Evolutionary conservation across 1,284 basidiomycete species (phyloP).

Genomic region (Pholiota adiposa): DNA sequence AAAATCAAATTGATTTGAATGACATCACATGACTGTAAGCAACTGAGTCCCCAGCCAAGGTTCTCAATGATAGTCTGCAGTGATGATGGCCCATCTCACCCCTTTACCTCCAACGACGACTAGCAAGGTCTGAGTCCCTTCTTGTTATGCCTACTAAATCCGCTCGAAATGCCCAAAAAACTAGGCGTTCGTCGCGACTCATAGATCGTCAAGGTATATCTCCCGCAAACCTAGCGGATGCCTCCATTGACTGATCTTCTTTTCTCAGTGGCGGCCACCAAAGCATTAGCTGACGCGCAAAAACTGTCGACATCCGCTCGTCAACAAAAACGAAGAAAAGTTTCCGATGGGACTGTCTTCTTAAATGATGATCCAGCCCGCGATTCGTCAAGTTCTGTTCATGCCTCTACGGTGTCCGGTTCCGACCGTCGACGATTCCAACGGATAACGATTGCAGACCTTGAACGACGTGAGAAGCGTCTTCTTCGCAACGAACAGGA

Average conservation of each 20-base stretch:
- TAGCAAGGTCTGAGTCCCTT: background rate
- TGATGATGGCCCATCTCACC: constrained; percentile 8
- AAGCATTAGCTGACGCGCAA: constrained; percentile 18
- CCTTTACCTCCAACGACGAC: constrained; percentile 15
- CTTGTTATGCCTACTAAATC: constrained; percentile 15
- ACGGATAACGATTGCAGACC: constrained; percentile 41
- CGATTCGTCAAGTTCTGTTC: constrained; percentile 20
- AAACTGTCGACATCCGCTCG: constrained; percentile 20
- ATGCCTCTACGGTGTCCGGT: constrained; percentile 23
- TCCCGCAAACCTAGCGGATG: background rate
- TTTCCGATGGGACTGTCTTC: constrained; percentile 14
- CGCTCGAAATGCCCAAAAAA: constrained; percentile 12
- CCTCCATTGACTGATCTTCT: constrained; percentile 6
- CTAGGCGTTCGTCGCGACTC: constrained; percentile 25
- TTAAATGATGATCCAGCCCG: constrained; percentile 18
- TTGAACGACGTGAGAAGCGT: constrained; percentile 42
- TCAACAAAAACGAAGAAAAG: constrained; percentile 20
- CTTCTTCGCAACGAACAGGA: constrained; percentile 42
- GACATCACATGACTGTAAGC: constrained; percentile 11
- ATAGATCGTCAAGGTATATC: constrained; percentile 21
- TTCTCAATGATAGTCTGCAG: too few relatives aligned
- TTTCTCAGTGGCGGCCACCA: constrained; percentile 24
- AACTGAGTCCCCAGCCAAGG: background rate
- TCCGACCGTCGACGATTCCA: constrained; percentile 26
- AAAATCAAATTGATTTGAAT: background rate